Percentiles rank a stretch among this genome's conserved stretches.
Conservation (phyloP, 2,329 filamentous ascomycete genomes). For the Xylariaceae sp. region DNA sequence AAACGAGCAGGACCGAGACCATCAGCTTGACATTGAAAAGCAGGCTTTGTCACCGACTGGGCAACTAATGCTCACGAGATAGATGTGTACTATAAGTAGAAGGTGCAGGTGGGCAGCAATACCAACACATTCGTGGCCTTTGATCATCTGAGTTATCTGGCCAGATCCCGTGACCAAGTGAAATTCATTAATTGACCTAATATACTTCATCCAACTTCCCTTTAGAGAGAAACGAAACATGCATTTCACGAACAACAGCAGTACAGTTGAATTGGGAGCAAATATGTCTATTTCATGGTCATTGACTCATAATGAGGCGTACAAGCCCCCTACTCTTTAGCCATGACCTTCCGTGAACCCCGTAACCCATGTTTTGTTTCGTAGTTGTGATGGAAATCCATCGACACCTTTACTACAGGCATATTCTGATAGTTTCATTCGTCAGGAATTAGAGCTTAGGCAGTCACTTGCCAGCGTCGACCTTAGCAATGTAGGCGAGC, state of each 20-base stretch:
- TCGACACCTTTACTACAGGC: too few relatives aligned
- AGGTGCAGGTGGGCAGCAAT: constrained; percentile 12
- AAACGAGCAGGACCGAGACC: constrained; percentile 12
- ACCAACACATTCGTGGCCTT: constrained; percentile 7
- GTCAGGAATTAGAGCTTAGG: constrained; percentile 20
- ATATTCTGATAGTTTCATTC: background rate
- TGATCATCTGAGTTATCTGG: background rate
- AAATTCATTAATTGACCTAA: too few relatives aligned
- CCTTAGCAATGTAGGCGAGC: constrained; percentile 72
- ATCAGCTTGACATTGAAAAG: constrained; percentile 8
- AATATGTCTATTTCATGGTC: constrained; percentile 10
- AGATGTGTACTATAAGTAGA: constrained; percentile 20
- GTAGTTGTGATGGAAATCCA: constrained; percentile 1
- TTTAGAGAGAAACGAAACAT: too few relatives aligned
- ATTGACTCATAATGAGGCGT: constrained; percentile 10
- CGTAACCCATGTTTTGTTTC: constrained; percentile 1
- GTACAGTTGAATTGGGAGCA: background rate
- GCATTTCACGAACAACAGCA: background rate
- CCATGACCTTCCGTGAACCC: constrained; percentile 3
- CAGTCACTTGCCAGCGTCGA: constrained; percentile 55
- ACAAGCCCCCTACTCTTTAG: constrained; percentile 6
- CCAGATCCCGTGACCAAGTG: too few relatives aligned
- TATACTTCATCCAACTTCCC: too few relatives aligned
- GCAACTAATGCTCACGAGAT: constrained; percentile 13
- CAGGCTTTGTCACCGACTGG: constrained; percentile 5